phyloP scores from a whole-genome alignment of 371 early-diverging fungal genomes.

The Saksenaea vasiformis region DNA sequence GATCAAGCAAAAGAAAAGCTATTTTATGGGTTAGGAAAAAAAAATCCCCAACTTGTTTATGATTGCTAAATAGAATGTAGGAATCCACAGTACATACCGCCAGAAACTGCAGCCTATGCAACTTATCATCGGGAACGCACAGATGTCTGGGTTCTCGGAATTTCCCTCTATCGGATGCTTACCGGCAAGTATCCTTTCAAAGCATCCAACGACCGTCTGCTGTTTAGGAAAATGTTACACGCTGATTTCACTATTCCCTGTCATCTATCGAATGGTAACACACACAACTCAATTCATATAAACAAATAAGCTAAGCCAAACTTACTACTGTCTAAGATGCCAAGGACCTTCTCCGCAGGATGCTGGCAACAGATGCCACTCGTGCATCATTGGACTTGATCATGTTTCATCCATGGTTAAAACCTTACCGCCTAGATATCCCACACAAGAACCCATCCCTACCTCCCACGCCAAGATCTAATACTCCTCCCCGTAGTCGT shows the following conservation, averaged over 20 bases:
- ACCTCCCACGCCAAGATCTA: neutral
- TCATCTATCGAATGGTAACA: conserved; percentile 39
- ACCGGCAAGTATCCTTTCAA: conserved; percentile 41
- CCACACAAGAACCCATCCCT: conserved; percentile 2
- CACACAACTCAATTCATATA: neutral
- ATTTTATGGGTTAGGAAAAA: conserved; percentile 9
- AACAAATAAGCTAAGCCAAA: neutral
- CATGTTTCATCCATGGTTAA: conserved; percentile 46
- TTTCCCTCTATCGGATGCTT: conserved; percentile 41
- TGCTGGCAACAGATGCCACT: conserved; percentile 39
- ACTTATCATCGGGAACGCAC: conserved; percentile 28
- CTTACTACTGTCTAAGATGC: conserved; percentile 27
- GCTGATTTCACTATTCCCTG: conserved; percentile 39
- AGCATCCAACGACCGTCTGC: conserved; percentile 36
- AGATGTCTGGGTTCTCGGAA: conserved; percentile 49
- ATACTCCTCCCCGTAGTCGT: neutral
- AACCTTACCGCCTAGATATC: conserved; percentile 14
- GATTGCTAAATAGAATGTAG: conserved; percentile 6
- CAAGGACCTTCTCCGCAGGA: conserved; percentile 40
- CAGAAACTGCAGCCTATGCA: conserved; percentile 27
- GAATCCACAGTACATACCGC: conserved; percentile 40
- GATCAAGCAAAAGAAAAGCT: conserved; percentile 5
- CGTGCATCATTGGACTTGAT: conserved; percentile 47
- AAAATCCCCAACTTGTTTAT: neutral
- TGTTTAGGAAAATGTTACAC: conserved; percentile 44